Base-by-base conservation (phyloP, 2,329 filamentous ascomycete genomes). In the Neopestalotiopsis rosae region DNA sequence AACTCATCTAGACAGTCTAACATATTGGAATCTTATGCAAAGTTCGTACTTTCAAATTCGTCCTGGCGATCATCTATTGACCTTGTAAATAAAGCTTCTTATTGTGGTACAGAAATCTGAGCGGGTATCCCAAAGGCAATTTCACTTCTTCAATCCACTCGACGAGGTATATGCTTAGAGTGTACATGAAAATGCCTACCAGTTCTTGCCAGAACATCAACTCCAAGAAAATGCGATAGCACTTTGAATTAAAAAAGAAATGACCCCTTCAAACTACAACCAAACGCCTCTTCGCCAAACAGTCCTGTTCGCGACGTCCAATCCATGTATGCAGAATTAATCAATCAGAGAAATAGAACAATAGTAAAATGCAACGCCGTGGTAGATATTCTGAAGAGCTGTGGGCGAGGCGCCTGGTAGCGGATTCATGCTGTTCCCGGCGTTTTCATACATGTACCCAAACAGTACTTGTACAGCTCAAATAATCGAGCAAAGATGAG, bases 121-220 rank as follows among this genome's bases (percentile, higher is more conserved):
- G 56, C 65, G 65, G 64, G 56, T 67, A 61, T 67, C 52, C 40
- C 32, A 58, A 32, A 20, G 40, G 28, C 32, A 28, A 38, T 30
- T 40, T 20, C 56, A 30, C 34, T 28, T 67, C 32, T 12, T 63
- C 28, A 38, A 38, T n/a, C 32, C n/a, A 45, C 30, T 59, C 49
- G 42, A 67, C 58, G 52, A 67, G 34, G 58, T 67, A 67, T 61
- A 24, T 45, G 65, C 34, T 67, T 67, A 13, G 52, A 38, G 65
- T 42, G 56, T 67, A 67, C 56, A 56, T 17, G 14, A 58, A 49
- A 57, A n/a, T 59, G 17, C 52, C 52, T 30, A 24, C 65, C 65
- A 30, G 28, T 24, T 30, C 65, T 61, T 67, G 65, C 65, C 24
- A 42, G 30, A 56, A 57, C n/a, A 62, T 20, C 34, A 45, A 65